These are phyloP conservation scores for Pyrenophora seminiperda DNA, from an alignment of 2,329 filamentous ascomycete species.

Conservation along the genomic window DNA sequence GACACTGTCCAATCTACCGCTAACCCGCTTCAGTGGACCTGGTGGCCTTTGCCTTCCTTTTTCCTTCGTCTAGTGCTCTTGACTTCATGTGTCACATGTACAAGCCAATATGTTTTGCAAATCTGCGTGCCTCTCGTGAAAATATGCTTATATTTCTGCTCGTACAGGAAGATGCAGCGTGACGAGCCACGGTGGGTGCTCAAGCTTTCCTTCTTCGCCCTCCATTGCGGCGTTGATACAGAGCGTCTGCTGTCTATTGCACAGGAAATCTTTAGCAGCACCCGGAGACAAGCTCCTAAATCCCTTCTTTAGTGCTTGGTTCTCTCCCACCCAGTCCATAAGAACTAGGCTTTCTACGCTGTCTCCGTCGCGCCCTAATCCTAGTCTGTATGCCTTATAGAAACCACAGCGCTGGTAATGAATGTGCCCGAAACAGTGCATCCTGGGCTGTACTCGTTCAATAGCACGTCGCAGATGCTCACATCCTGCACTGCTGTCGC, in stretches of 20 bases:
- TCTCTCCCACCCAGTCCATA: conserved; percentile 30
- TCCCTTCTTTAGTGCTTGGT: conserved; percentile 28
- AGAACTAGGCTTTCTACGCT: conserved; percentile 9
- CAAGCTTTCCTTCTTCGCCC: conserved; percentile 52
- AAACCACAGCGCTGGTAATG: conserved; percentile 51
- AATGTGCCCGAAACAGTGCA: conserved; percentile 67
- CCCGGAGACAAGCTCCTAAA: conserved; percentile 34
- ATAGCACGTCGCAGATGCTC: conserved; percentile 58
- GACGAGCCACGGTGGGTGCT: conserved; percentile 60
- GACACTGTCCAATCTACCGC: conserved; percentile 33
- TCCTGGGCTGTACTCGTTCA: conserved; percentile 51
- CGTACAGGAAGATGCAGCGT: conserved; percentile 51
- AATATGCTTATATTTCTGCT: conserved; percentile 14
- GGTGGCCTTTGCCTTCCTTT: conserved; percentile 5
- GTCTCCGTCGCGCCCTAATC: conserved; percentile 23
- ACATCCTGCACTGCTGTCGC: conserved; percentile 56
- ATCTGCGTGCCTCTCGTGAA: conserved; percentile 29
- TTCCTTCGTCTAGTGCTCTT: not conserved
- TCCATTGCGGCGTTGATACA: conserved; percentile 63
- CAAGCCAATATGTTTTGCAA: conserved; percentile 26
- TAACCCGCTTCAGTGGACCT: conserved; percentile 33
- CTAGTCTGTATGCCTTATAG: conserved; percentile 38
- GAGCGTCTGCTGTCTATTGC: conserved; percentile 57
- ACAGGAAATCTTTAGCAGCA: conserved; percentile 26
- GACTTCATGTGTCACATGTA: conserved; percentile 29